Conservation (phyloP, 805 yeast species). For the Barnettozyma sp. region DNA sequence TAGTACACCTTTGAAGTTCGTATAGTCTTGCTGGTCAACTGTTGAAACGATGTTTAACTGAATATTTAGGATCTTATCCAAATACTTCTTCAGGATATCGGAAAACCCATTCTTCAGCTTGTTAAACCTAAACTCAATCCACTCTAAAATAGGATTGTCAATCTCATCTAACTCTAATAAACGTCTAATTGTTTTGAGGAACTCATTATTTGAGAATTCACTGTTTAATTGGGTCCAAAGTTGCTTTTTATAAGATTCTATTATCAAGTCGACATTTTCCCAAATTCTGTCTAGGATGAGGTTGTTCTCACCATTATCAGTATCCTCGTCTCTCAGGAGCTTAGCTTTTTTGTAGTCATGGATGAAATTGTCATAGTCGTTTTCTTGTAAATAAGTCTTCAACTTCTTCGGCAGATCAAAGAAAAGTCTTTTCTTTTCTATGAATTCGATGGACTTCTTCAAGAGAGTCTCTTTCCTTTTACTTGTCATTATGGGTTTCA, state of each 20-base stretch:
- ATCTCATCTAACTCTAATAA: slow-evolving; percentile 55
- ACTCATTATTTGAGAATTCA: slow-evolving; percentile 18
- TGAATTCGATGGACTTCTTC: slow-evolving; percentile 40
- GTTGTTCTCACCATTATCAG: slow-evolving; percentile 16
- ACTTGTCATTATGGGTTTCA: slow-evolving; percentile 53
- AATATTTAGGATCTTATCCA: slow-evolving; percentile 33
- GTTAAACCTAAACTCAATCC: slow-evolving; percentile 48
- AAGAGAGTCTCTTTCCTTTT: slow-evolving; percentile 42
- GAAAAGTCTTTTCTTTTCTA: slow-evolving; percentile 45
- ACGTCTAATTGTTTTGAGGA: slow-evolving; percentile 42
- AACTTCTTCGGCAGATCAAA: slow-evolving; percentile 53
- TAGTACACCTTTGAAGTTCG: slow-evolving; percentile 21
- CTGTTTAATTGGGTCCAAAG: slow-evolving; percentile 43
- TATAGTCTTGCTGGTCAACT: slow-evolving; percentile 29
- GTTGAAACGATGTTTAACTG: slow-evolving; percentile 36
- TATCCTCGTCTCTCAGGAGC: slow-evolving; percentile 23
- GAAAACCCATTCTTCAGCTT: slow-evolving; percentile 33
- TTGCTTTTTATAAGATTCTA: slow-evolving; percentile 46
- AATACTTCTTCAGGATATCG: slow-evolving; percentile 36
- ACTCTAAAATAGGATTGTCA: slow-evolving; percentile 58
- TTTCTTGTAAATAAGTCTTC: slow-evolving; percentile 33
- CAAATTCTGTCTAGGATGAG: slow-evolving; percentile 46
- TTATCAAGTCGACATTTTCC: slow-evolving; percentile 45
- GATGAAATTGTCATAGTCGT: slow-evolving; percentile 52
- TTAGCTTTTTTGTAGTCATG: slow-evolving; percentile 51